Evolutionary conservation across 805 yeast genomes (phyloP), one percentile per base, ranked within the genome.

Genomic region (Suhomyces pyralidae): DNA sequence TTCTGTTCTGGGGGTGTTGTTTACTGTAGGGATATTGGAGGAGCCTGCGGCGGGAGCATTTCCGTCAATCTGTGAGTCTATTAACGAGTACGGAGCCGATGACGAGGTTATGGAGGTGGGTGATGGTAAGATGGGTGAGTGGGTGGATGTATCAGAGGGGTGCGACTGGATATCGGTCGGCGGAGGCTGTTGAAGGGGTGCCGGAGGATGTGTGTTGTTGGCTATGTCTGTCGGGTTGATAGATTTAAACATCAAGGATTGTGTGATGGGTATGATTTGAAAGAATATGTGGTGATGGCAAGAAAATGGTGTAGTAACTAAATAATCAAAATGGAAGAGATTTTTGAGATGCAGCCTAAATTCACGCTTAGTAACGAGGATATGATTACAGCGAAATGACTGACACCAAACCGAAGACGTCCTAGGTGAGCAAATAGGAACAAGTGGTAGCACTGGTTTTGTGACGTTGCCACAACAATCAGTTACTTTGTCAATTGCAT

Each of bases 171-270:
- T 26, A 17, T 51, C 34, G 48, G 28, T 25, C 30, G 32, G 24
- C 32, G 49, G 49, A 36, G 49, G 49, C 22, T 34, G 49, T 26
- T 32, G 34, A 6, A 26, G 44, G 15, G 46, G 43, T 15, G 50
- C 36, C 30, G 54, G 54, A 5, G 54, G 54, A 25, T 47, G 51
- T 3, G 48, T 25, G 54, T 51, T 51, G 46, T 38, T 48, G 40
- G 51, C 28, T 15, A 48, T 40, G 20, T 48, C 51, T 30, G 51
- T 48, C 17, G 51, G 51, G 30, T 20, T 48, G 26, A 48, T 40
- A 1, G 51, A 42, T 28, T 40, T 48, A 19, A 48, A 48, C 51
- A 48, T 48, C 10, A 22, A 17, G 32, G 32, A 19, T 9, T 38
- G 22, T 15, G 7, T 38, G 42, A 17, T 38, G 15, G 22, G 22